A percentile compares a stretch with the other conserved stretches of the same genome.
phyloP scores from a whole-genome alignment of 2,329 filamentous ascomycete genomes.

The Epichloe festucae region DNA sequence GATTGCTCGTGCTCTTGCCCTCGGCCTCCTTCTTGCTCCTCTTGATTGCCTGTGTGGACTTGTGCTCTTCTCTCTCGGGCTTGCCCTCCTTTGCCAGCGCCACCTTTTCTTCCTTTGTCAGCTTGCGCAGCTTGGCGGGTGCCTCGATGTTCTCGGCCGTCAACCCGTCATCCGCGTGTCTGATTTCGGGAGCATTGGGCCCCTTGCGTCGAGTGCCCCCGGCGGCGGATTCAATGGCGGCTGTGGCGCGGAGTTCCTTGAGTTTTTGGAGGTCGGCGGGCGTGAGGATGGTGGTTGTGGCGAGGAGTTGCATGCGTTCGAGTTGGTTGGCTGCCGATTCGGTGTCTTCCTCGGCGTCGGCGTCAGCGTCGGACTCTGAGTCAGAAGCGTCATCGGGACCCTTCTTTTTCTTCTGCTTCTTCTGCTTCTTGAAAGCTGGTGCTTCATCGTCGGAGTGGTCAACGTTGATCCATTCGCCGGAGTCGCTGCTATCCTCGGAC shows the following conservation, averaged over 20 bases:
- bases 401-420: constrained; percentile 16
- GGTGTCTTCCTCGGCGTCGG: constrained; percentile 24
- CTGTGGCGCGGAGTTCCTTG: constrained; percentile 66
- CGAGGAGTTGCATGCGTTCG: constrained; percentile 54
- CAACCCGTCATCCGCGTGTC: constrained; percentile 75
- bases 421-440: constrained; percentile 38
- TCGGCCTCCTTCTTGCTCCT: constrained; percentile 77
- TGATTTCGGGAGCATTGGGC: constrained; percentile 32
- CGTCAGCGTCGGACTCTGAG: constrained; percentile 8
- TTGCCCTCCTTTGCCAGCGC: constrained; percentile 74
- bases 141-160: constrained; percentile 89
- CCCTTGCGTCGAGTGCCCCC: constrained; percentile 31
- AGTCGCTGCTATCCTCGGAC: constrained; percentile 50
- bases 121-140: constrained; percentile 66
- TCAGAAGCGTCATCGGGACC: too few relatives aligned
- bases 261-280: constrained; percentile 94
- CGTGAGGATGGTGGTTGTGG: constrained; percentile 88
- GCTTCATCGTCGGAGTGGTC: constrained; percentile 70
- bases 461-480: constrained; percentile 88
- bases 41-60: constrained; percentile 69
- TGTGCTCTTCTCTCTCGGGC: constrained; percentile 65
- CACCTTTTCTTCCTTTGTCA: constrained; percentile 79
- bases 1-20: constrained; percentile 94
- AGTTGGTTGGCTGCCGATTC: constrained; percentile 31
- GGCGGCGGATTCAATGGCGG: constrained; percentile 54